Base-by-base conservation (phyloP, 1,139 yeast genomes). In the Candida sanyaensis region DNA sequence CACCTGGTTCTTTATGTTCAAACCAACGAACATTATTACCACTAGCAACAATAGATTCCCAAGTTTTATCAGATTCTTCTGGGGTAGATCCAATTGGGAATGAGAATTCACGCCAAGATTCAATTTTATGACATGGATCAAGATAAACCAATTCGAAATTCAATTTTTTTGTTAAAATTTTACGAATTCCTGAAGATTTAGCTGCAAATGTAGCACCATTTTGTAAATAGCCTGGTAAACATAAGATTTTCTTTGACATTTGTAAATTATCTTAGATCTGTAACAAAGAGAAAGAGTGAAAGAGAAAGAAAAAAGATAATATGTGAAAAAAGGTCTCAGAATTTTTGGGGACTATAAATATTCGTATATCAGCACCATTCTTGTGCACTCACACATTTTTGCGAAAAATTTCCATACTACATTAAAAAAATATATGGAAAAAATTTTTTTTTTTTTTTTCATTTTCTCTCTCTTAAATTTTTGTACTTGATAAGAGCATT, bases 171-270 rank as follows among this genome's bases (percentile, higher is more conserved):
- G 68, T 80, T 53, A 91, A 69, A 3, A 84, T 74, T 59, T 88
- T 87, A 49, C 96, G 73, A 17, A 92, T 71, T 3, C 89, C 96
- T 1, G 93, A 81, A 0, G 96, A 81, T 63, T 90, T 90, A 53
- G 83, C 85, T 13, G 93, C 86, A 60, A 91, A 85, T 10, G 84
- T 73, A 39, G 81, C 76, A 6, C 89, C 96, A 56, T 81, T 86
- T 69, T 90, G 96, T 34, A 75, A 59, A 53, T 62, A 75, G 1
- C 80, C 81, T 30, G 78, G 78, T 24, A 76, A 62, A 44, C 74
- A 70, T 31, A 71, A 64, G 17, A 71, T 52, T 44, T 59, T 63
- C 43, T 50, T 53, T 3, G 44, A 32, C 43, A 45, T 39, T 17
- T 12, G 36, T 32, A 17, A 9, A 12, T 9, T 30, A 7, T 10